phyloP scores from a whole-genome alignment of 805 yeast genomes.

The Nakazawaea holstii region DNA sequence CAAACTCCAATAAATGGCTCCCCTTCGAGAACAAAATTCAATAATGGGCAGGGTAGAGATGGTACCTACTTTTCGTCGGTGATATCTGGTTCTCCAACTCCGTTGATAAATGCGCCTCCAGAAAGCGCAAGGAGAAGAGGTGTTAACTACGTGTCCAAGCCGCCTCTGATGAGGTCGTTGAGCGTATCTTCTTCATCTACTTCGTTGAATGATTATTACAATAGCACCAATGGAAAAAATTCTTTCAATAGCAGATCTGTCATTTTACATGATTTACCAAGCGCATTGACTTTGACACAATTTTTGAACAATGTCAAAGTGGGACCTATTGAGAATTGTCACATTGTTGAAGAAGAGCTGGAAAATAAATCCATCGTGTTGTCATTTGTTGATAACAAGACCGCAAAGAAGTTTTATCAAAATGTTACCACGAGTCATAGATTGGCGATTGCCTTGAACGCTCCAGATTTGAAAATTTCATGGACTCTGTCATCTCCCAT shows the following conservation, averaged over 20 bases:
- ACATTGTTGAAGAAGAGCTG: constrained; percentile 27
- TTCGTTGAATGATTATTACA: constrained; percentile 9
- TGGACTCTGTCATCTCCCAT: constrained; percentile 22
- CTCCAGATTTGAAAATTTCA: constrained; percentile 29
- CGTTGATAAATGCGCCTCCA: constrained; percentile 12
- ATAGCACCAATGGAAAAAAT: constrained; percentile 12
- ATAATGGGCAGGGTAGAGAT: neutral
- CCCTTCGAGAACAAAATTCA: constrained; percentile 8
- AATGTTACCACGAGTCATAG: constrained; percentile 13
- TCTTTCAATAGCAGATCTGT: constrained; percentile 21
- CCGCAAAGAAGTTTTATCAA: constrained; percentile 18
- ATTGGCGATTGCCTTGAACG: constrained; percentile 26
- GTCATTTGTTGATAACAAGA: constrained; percentile 19
- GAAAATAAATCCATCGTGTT: constrained; percentile 17
- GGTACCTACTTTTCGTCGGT: constrained; percentile 5
- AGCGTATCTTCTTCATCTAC: constrained; percentile 11
- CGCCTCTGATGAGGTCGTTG: constrained; percentile 16
- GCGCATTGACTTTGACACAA: constrained; percentile 17
- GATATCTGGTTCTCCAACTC: constrained; percentile 9
- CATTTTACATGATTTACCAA: constrained; percentile 17
- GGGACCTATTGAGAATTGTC: constrained; percentile 62
- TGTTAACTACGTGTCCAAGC: constrained; percentile 2
- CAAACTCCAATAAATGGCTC: constrained; percentile 29
- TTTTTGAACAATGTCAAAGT: constrained; percentile 41
- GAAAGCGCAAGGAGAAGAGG: constrained; percentile 8